These are phyloP conservation scores for Trichoderma afroharzianum DNA, from an alignment of 2,329 filamentous ascomycete genomes.

Conservation along the genomic window DNA sequence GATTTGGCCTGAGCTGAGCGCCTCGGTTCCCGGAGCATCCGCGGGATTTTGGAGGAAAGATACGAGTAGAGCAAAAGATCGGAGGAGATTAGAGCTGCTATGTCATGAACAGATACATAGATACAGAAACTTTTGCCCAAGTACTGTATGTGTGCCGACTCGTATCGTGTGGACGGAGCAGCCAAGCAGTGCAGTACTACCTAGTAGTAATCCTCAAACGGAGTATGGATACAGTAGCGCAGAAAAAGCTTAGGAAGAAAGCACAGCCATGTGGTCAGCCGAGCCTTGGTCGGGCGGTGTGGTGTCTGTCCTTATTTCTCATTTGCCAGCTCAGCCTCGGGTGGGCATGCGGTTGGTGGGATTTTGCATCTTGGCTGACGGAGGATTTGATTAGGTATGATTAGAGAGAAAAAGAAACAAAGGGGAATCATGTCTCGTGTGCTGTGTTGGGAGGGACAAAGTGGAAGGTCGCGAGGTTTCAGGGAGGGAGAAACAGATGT, in stretches of 20 bases:
- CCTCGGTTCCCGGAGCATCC: not conserved
- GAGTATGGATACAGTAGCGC: not conserved
- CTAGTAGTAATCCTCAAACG: not conserved
- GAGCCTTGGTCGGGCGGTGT: not conserved
- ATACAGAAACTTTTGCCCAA: not conserved
- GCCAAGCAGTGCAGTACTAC: not conserved
- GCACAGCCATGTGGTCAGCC: slow-evolving; percentile 8
- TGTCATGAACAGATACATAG: not conserved
- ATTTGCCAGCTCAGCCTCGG: not conserved
- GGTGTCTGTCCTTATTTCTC: not conserved
- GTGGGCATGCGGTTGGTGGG: not conserved
- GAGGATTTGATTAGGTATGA: not conserved
- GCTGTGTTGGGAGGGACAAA: not conserved
- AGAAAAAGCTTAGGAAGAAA: not conserved
- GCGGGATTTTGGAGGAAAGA: not conserved
- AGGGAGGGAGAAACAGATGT: slow-evolving; percentile 9
- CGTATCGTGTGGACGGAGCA: not conserved
- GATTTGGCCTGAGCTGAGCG: not conserved
- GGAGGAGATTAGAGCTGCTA: not conserved
- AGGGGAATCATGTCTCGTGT: not conserved
- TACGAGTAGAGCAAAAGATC: not conserved
- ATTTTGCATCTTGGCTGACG: not conserved
- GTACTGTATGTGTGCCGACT: not conserved
- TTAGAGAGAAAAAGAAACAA: not conserved
- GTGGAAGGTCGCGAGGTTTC: not conserved